Base-by-base conservation (phyloP, 192 early-diverging fungal genomes). In the Nowakowskiella sp. region DNA sequence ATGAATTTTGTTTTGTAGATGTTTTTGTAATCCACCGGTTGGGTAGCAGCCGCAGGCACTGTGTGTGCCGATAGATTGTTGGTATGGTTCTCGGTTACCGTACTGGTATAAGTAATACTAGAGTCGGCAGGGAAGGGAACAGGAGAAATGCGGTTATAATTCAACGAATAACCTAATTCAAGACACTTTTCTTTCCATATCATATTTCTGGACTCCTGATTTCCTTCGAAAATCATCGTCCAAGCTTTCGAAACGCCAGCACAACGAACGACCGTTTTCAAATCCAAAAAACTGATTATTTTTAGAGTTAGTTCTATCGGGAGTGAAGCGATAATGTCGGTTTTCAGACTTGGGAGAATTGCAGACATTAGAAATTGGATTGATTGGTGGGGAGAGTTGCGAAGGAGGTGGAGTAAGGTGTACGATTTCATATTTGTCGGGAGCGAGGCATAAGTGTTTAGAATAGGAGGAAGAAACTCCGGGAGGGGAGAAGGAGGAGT, bases 351-450 rank as follows among this genome's bases (percentile, higher is more conserved):
- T 1, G 96, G 90, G 39, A 89, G 67, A 49, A 99, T 83, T n/a
- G 91, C 68, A 26, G 85, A 81, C 47, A 84, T 83, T n/a, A 92
- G 84, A 71, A 91, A 91, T 68, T 96, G 91, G 49, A 99, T 77
- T 1, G 86, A 84, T 1, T 83, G 71, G 1, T 84, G 78, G 5
- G 87, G 80, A 19, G 82, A 91, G 13, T 90, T 80, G 21, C 85
- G 80, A 29, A 99, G 75, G 13, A 99, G 67, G 52, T 97, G 86
- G 55, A 90, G 85, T 31, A 97, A 77, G 53, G 94, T 67, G 46
- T 92, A 96, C 6, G 85, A 81, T 67, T 96, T 87, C 64, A 91
- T 68, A 26, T 71, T 67, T 0, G 76, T 45, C 0, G 93, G 83
- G 21, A 92, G 67, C 19, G 74, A 67, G 70, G 92, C 90, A 72